These are phyloP conservation scores for Kentomonas sorsogonicus DNA, from an alignment of 208 protist genomes.

Conservation along the genomic window DNA sequence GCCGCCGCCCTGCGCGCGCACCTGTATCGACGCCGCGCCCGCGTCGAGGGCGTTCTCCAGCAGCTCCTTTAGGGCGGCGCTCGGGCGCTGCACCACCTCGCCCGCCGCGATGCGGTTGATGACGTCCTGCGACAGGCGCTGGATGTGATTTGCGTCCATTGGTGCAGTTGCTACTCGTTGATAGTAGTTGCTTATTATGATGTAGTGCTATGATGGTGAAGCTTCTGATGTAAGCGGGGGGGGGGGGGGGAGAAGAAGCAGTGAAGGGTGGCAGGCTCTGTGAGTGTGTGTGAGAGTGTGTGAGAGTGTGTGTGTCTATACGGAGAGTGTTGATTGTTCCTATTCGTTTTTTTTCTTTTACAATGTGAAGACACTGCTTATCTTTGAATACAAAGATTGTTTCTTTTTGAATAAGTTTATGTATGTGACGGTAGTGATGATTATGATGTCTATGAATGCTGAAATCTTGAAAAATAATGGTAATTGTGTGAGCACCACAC, in stretches of 20 bases:
- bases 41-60: constrained; percentile 98
- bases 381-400: no score
- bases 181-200: no score
- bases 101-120: constrained; percentile 97
- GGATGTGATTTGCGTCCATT: no score
- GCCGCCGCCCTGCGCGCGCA: constrained; percentile 90
- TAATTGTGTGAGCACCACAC: background rate
- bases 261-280: background rate
- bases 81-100: constrained; percentile 97
- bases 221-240: no score
- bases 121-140: constrained; percentile 87
- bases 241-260: background rate
- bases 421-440: no score
- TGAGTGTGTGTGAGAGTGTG: background rate
- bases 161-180: no score
- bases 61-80: constrained; percentile 97
- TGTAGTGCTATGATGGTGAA: no score
- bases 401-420: no score
- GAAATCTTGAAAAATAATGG: no score
- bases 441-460: no score
- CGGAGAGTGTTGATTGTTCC: background rate
- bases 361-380: no score
- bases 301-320: background rate
- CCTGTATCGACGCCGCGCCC: constrained; percentile 80
- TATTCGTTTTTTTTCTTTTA: background rate